Evolutionary conservation across 148 eudicot species (phyloP).

Genomic region (Mesembryanthemum crystallinum): DNA sequence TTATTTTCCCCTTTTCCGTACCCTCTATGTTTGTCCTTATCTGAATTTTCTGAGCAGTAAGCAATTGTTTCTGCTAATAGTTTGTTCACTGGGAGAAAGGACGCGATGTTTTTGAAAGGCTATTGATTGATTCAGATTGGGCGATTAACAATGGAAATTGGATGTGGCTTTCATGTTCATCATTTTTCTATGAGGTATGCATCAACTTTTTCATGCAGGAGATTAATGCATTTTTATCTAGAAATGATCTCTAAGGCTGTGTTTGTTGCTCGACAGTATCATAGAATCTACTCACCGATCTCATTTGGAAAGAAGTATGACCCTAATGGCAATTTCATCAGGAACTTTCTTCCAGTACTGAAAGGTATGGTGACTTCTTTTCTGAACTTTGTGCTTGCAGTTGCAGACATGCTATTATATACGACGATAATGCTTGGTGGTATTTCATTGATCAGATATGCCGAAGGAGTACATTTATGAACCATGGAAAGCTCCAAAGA

Average conservation of each 20-base stretch:
- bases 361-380: slow-evolving; percentile 50
- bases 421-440: not conserved
- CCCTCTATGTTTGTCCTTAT: not conserved
- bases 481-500: slow-evolving; percentile 91
- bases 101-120: slow-evolving; percentile 88
- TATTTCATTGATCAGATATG: slow-evolving; percentile 55
- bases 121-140: slow-evolving; percentile 91
- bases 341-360: slow-evolving; percentile 81
- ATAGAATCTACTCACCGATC: slow-evolving; percentile 84
- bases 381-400: not conserved
- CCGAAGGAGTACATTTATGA: slow-evolving; percentile 90
- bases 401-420: not conserved
- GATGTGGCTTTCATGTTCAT: slow-evolving; percentile 94
- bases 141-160: slow-evolving; percentile 89
- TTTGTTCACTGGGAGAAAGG: slow-evolving; percentile 96
- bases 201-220: not conserved
- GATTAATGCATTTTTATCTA: not conserved
- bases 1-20: not conserved
- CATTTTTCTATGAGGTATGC: slow-evolving; percentile 84
- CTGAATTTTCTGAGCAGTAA: not conserved
- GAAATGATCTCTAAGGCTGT: not conserved
- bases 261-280: slow-evolving; percentile 49
- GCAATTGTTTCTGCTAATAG: slow-evolving; percentile 33
- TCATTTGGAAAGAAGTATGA: slow-evolving; percentile 91
- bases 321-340: slow-evolving; percentile 66